Evolutionary conservation across 78 protist species (phyloP).

Genomic region (Speleostelium caveatum): DNA sequence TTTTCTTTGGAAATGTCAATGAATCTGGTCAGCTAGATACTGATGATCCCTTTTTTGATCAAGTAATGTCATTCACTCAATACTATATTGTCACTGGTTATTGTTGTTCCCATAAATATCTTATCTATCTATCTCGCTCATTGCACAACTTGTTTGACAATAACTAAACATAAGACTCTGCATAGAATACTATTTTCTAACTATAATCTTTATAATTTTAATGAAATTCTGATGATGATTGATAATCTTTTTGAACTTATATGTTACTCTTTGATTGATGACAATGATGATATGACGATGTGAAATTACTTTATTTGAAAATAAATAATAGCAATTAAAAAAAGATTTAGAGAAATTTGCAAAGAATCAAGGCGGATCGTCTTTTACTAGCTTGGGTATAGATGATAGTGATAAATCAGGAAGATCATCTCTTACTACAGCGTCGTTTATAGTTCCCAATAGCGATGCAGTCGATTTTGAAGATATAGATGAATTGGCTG

Average conservation of each 20-base stretch:
- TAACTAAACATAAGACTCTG: too few species aligned
- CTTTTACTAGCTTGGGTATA: slow-evolving; percentile 28
- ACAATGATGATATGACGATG: too few species aligned
- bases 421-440: not conserved
- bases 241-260: too few species aligned
- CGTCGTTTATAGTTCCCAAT: not conserved
- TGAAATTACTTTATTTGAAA: not conserved
- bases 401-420: slow-evolving; percentile 25
- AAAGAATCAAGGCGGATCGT: slow-evolving; percentile 16
- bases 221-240: too few species aligned
- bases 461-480: slow-evolving; percentile 39
- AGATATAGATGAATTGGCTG: slow-evolving; percentile 56
- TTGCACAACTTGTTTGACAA: too few species aligned
- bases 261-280: too few species aligned
- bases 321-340: slow-evolving; percentile 29
- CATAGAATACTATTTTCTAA: not conserved
- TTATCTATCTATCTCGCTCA: too few species aligned
- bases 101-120: not conserved
- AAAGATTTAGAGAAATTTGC: slow-evolving; percentile 52
- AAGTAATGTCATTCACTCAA: not conserved
- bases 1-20: slow-evolving; percentile 69
- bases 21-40: slow-evolving; percentile 65
- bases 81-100: not conserved
- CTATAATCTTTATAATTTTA: not conserved
- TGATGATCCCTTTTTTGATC: slow-evolving; percentile 61